Base-by-base conservation (phyloP, 345 rosid species). In the Lepidium sativum region DNA sequence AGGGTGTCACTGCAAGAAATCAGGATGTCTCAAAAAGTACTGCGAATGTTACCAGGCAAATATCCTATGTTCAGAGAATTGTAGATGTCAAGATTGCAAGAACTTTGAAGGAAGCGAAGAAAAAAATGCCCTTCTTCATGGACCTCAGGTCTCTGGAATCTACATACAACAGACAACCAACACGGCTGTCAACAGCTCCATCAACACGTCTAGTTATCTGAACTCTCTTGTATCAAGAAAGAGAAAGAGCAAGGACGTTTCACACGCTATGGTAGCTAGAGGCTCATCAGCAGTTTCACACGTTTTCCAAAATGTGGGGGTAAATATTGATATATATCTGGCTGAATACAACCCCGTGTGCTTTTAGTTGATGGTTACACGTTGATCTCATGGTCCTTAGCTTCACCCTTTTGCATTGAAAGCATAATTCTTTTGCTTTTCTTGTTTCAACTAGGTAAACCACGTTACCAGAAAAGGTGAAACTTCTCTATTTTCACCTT, bases 11-110 rank as follows among this genome's bases (percentile, higher is more conserved):
- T 87, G 96, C 80, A 88, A 80, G 84, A 92, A 84, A 75, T 85
- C 96, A 12, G 87, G 95, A 35, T 92, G 92, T 76, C 92, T 92
- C 33, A 92, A 89, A 81, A 86, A 85, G 81, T 92, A 92, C 59
- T 89, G 98, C 38, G 98, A 87, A 71, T 89, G 98, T 79, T 92
- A 80, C 77, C 92, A 92, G 69, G 96, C 91, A 9, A 78, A 81
- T 63, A 73, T 88, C 71, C 61, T 82, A 21, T 92, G 98, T 77
- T 92, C 95, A 29, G 98, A 92, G 37, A 92, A 82, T 73, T 88
- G 96, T 69, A 82, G 63, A 80, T 92, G 96, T 66, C 65, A 80
- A 77, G 95, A 89, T 56, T 87, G 96, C 80, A 86, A 86, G 68
- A 92, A 92, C 68, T 82, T 72, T 13, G 85, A 89, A 69, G 96